Evolutionary conservation across 1,139 yeast genomes (phyloP).

Genomic region (Hansenula lynferdii): DNA sequence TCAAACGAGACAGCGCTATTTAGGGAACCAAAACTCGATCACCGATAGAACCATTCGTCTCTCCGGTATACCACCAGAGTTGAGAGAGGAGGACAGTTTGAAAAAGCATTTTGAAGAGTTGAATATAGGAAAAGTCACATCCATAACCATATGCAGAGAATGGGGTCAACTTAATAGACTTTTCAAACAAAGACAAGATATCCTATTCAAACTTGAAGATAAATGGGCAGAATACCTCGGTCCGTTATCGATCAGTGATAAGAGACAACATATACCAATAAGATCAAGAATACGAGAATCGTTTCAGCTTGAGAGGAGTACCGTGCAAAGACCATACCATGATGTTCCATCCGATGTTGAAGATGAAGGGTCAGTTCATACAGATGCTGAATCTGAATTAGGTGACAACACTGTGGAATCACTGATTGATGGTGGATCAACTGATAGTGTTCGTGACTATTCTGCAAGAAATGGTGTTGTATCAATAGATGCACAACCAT

Average conservation of each 20-base stretch:
- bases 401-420: slow-evolving; percentile 16
- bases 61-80: slow-evolving; percentile 82
- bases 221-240: slow-evolving; percentile 63
- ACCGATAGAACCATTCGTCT: slow-evolving; percentile 87
- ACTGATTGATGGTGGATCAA: slow-evolving; percentile 1
- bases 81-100: slow-evolving; percentile 65
- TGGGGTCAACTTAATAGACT: slow-evolving; percentile 72
- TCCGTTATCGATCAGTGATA: slow-evolving; percentile 14
- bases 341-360: slow-evolving; percentile 16
- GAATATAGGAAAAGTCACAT: slow-evolving; percentile 75
- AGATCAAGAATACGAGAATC: slow-evolving; percentile 21
- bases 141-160: slow-evolving; percentile 75
- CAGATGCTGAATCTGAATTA: slow-evolving; percentile 12
- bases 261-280: slow-evolving; percentile 16
- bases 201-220: slow-evolving; percentile 57
- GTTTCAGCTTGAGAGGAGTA: slow-evolving; percentile 21
- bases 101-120: slow-evolving; percentile 71
- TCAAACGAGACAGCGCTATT: slow-evolving; percentile 61
- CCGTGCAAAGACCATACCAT: slow-evolving; percentile 17
- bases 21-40: slow-evolving; percentile 76
- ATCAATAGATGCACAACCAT: slow-evolving; percentile 19
- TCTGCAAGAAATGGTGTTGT: slow-evolving; percentile 20
- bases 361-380: slow-evolving; percentile 14
- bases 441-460: slow-evolving; percentile 24
- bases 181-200: slow-evolving; percentile 50